Conservation (phyloP, 306 rosid species). For the Acacia crassicarpa region DNA sequence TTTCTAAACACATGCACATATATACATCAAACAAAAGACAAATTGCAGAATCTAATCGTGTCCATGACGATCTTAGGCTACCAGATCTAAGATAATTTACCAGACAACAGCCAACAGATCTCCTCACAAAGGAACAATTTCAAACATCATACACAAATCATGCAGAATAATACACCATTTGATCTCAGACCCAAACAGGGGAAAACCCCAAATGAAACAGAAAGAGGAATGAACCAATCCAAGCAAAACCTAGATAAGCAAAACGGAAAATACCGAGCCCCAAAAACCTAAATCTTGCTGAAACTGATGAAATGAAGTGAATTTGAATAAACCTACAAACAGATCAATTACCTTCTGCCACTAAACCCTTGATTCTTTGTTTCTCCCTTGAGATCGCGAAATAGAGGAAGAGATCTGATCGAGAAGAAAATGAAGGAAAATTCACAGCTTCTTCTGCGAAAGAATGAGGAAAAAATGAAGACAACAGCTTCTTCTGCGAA, state of each 20-base stretch:
- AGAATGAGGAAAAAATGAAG: constrained; percentile 22
- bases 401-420: constrained; percentile 33
- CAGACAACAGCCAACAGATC: constrained; percentile 41
- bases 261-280: not conserved
- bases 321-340: not conserved
- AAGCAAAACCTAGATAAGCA: not conserved
- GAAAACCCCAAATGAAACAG: not conserved
- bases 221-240: not conserved
- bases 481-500: constrained; percentile 18
- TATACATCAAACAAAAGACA: constrained; percentile 9
- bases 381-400: constrained; percentile 21
- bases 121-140: constrained; percentile 32
- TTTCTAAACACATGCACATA: constrained; percentile 13
- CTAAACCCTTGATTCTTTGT: not conserved
- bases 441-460: constrained; percentile 13
- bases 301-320: not conserved
- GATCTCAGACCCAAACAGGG: not conserved
- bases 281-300: not conserved
- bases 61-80: not conserved
- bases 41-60: constrained; percentile 15
- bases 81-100: constrained; percentile 42
- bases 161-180: not conserved
- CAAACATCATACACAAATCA: not conserved
- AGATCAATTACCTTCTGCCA: constrained; percentile 36
- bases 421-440: constrained; percentile 25